phyloP scores from a whole-genome alignment of 192 early-diverging fungal species.

The Gigaspora rosea region DNA sequence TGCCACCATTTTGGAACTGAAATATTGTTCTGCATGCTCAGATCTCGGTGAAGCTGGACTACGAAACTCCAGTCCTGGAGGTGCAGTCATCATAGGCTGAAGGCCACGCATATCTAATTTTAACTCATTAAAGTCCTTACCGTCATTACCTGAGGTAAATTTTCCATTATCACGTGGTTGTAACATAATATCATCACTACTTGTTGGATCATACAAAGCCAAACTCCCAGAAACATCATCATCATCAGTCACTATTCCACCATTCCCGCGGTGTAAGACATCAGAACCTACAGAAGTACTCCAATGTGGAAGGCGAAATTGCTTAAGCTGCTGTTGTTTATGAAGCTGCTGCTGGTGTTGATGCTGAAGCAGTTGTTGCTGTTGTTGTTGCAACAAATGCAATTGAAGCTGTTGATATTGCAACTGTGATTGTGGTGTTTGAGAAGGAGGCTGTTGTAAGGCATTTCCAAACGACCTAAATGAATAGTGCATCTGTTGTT shows the following conservation, averaged over 20 bases:
- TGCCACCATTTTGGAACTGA: slow-evolving; percentile 23
- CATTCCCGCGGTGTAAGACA: slow-evolving; percentile 15
- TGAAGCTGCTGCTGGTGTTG: slow-evolving; percentile 2
- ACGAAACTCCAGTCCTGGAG: slow-evolving; percentile 29
- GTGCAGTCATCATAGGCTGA: slow-evolving; percentile 26
- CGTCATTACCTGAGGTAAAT: slow-evolving; percentile 17
- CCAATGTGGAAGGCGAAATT: slow-evolving; percentile 33
- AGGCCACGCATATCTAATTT: slow-evolving; percentile 34
- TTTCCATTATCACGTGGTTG: slow-evolving; percentile 28
- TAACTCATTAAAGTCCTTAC: slow-evolving; percentile 29
- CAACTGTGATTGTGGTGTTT: neutral
- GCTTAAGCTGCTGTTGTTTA: slow-evolving; percentile 3
- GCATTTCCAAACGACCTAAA: slow-evolving; percentile 28
- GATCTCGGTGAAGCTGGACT: slow-evolving; percentile 29
- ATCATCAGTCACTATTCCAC: slow-evolving; percentile 21
- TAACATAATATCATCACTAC: slow-evolving; percentile 31
- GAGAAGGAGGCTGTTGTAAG: slow-evolving; percentile 22
- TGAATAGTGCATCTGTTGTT: slow-evolving; percentile 26
- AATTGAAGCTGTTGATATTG: slow-evolving; percentile 11
- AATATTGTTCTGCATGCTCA: slow-evolving; percentile 29
- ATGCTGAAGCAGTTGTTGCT: slow-evolving; percentile 5
- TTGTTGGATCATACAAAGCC: slow-evolving; percentile 35
- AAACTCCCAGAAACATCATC: slow-evolving; percentile 32
- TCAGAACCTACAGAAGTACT: slow-evolving; percentile 34
- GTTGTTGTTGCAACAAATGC: slow-evolving; percentile 11